Conservation (phyloP, 2,329 filamentous ascomycete genomes). For the Microdochium nivale region DNA sequence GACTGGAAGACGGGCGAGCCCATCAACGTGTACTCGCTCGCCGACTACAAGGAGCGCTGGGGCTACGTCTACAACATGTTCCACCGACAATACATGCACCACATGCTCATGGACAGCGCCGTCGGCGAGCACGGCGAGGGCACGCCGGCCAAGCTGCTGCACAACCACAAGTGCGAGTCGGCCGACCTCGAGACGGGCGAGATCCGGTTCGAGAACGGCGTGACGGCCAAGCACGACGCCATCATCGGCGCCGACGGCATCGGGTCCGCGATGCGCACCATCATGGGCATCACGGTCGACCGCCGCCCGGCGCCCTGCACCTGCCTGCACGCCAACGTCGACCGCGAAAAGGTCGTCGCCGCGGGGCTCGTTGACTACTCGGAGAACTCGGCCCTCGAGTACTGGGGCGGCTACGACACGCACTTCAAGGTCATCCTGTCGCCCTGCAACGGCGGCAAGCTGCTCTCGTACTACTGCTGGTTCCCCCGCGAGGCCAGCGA, state of each 20-base stretch:
- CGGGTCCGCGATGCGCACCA: slow-evolving; percentile 49
- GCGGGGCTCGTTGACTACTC: slow-evolving; percentile 57
- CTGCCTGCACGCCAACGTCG: slow-evolving; percentile 58
- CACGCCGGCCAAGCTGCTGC: slow-evolving; percentile 21
- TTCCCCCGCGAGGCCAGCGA: slow-evolving; percentile 53
- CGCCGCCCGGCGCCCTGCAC: slow-evolving; percentile 49
- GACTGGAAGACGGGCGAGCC: slow-evolving; percentile 64
- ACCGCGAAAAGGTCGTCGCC: slow-evolving; percentile 48
- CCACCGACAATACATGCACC: slow-evolving; percentile 43
- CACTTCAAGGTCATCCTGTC: slow-evolving; percentile 65
- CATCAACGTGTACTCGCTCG: slow-evolving; percentile 55
- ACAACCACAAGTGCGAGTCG: slow-evolving; percentile 28
- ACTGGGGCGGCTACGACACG: slow-evolving; percentile 59
- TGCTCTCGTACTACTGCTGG: slow-evolving; percentile 65
- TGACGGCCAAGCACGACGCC: slow-evolving; percentile 43
- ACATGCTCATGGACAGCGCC: slow-evolving; percentile 30
- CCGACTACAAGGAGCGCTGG: slow-evolving; percentile 58
- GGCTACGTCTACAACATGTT: slow-evolving; percentile 58
- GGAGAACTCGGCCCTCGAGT: slow-evolving; percentile 51
- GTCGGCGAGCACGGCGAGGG: slow-evolving; percentile 14
- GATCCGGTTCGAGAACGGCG: slow-evolving; percentile 46
- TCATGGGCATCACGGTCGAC: slow-evolving; percentile 53
- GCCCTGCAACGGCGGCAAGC: slow-evolving; percentile 56
- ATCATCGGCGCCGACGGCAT: slow-evolving; percentile 60
- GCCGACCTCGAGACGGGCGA: slow-evolving; percentile 42